Evolutionary conservation across 495 filamentous ascomycete genomes (phyloP).

Genomic region (Penicillium antarcticum): DNA sequence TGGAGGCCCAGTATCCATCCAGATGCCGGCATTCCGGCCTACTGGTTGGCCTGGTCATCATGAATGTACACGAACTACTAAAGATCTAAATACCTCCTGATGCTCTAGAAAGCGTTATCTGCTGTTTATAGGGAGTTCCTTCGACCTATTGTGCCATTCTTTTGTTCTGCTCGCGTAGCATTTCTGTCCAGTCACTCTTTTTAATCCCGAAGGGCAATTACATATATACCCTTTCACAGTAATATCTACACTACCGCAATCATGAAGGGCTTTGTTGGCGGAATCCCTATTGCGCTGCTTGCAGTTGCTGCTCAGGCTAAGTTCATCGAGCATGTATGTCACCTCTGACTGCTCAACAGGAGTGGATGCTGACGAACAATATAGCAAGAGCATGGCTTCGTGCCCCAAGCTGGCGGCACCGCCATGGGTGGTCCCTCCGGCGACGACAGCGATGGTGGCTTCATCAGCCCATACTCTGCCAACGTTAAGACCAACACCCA

Average conservation of each 20-base stretch:
- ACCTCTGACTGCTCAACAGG: neutral
- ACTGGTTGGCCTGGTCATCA: constrained; percentile 5
- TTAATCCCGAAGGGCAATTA: constrained; percentile 10
- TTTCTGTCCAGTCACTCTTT: constrained; percentile 28
- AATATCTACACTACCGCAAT: constrained; percentile 7
- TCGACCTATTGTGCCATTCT: constrained; percentile 20
- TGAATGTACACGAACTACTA: constrained; percentile 25
- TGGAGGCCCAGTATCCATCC: neutral
- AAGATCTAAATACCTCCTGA: constrained; percentile 18
- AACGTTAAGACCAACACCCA: constrained; percentile 17
- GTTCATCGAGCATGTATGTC: constrained; percentile 19
- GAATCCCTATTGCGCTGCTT: constrained; percentile 39
- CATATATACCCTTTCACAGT: constrained; percentile 10
- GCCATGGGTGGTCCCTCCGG: constrained; percentile 22
- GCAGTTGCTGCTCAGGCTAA: constrained; percentile 35
- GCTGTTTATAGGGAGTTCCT: constrained; percentile 3
- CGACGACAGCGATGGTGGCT: constrained; percentile 16
- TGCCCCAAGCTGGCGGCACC: constrained; percentile 15
- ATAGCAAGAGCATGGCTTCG: constrained; percentile 1
- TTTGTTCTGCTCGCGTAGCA: constrained; percentile 15
- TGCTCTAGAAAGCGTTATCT: neutral
- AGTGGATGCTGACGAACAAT: neutral
- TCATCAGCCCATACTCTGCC: constrained; percentile 12
- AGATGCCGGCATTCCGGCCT: constrained; percentile 17
- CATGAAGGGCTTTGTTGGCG: constrained; percentile 42